These are phyloP conservation scores for Fusarium miscanthi DNA, from an alignment of 2,329 filamentous ascomycete genomes.

Conservation along the genomic window DNA sequence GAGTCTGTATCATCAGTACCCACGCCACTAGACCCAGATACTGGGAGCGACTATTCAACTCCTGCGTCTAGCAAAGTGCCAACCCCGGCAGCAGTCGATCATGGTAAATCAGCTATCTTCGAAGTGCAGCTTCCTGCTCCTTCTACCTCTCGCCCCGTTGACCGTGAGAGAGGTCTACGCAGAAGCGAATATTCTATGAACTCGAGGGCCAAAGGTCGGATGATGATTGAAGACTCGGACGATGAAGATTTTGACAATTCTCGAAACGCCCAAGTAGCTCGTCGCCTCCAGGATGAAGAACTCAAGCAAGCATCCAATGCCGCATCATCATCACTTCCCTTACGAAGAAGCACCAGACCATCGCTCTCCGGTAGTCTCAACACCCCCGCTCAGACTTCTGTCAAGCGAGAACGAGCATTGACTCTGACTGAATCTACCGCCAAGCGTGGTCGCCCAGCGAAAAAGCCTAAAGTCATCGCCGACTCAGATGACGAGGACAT, in stretches of 20 bases:
- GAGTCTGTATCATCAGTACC: conserved; percentile 49
- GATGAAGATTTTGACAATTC: conserved; percentile 47
- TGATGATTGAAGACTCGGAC: conserved; percentile 56
- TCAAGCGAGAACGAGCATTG: conserved; percentile 45
- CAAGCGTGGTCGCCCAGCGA: conserved; percentile 41
- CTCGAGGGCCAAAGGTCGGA: conserved; percentile 57
- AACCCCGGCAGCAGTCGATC: conserved; percentile 48
- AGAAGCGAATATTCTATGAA: conserved; percentile 62
- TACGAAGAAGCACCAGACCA: conserved; percentile 29
- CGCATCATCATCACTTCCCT: conserved; percentile 6
- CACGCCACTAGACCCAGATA: conserved; percentile 46
- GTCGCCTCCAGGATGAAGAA: conserved; percentile 51
- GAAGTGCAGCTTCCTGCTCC: conserved; percentile 47
- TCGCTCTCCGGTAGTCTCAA: neutral
- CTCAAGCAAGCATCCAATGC: conserved; percentile 28
- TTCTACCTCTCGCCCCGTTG: conserved; percentile 22
- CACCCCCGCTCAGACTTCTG: conserved; percentile 10
- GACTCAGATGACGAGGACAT: conserved; percentile 49
- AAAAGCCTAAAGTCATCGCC: conserved; percentile 46
- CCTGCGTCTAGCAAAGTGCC: conserved; percentile 53
- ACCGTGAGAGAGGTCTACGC: conserved; percentile 47
- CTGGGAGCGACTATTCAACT: conserved; percentile 51
- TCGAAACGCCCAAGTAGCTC: conserved; percentile 48
- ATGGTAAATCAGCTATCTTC: conserved; percentile 37
- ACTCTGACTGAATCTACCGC: conserved; percentile 35